Base-by-base conservation (phyloP, 306 rosid species). In the Vigna unguiculata region DNA sequence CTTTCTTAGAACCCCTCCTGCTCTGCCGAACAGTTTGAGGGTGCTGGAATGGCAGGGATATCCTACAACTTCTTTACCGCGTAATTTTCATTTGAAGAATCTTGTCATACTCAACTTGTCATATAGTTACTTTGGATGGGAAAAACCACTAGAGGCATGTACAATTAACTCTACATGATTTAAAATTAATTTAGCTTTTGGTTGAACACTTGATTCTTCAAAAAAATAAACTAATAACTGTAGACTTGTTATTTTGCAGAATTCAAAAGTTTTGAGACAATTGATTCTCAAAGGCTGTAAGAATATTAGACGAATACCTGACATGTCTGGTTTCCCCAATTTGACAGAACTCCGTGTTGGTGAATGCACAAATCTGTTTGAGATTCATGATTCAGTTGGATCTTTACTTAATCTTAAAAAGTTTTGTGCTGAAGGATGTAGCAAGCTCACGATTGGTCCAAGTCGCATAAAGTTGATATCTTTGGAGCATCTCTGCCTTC, bases 51-150 rank as follows among this genome's bases (percentile, higher is more conserved):
- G 83, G 79, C 0, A 4, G 19, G 46, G 30, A 43, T 80, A 55
- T 57, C 83, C 83, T 41, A 6, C 46, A 43, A 5, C 63, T 19
- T 54, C 28, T n/a, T 65, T 73, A 58, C 79, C 79, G 16, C 2
- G 15, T 9, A 22, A 22, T n/a, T 73, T 43, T 55, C 34, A 8
- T 28, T 41, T 34, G 0, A 55, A 11, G 15, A 45, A 65, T 9
- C 79, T 80, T 22, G 58, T n/a, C 20, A 36, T 20, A 53, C 52
- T 80, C 2, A 22, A 80, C 36, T 3, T 73, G 70, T 46, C 43
- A 25, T 1, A 16, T 5, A 68, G 58, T 25, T 0, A 3, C 38
- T 68, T 68, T 47, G 5, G 0, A 25, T 46, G 58, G 57, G n/a
- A 46, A 16, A 9, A 68, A 47, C 58, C 73, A 46, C 15, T 34